Evolutionary conservation across 1,139 yeast species (phyloP).

Genomic region (Scheffersomyces lignicola): DNA sequence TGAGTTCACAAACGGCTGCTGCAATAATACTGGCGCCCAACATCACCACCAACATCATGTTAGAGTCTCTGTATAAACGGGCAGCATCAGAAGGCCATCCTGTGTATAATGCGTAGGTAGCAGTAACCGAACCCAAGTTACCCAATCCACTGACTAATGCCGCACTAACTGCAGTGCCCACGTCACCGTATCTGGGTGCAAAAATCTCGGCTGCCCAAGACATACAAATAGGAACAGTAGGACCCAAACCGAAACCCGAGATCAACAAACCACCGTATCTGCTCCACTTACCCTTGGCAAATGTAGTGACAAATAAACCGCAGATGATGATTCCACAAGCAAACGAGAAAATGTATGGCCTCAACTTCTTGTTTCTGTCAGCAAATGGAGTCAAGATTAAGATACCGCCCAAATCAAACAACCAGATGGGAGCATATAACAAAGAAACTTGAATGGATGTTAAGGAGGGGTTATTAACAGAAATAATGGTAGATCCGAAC

Average conservation of each 20-base stretch:
- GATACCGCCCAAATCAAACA: slow-evolving; percentile 81
- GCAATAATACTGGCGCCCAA: slow-evolving; percentile 68
- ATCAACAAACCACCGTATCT: slow-evolving; percentile 78
- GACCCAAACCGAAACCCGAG: slow-evolving; percentile 85
- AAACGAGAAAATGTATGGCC: slow-evolving; percentile 62
- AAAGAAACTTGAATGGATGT: slow-evolving; percentile 71
- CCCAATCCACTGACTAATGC: slow-evolving; percentile 87
- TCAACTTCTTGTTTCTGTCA: slow-evolving; percentile 57
- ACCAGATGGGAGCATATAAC: slow-evolving; percentile 87
- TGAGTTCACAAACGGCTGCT: slow-evolving; percentile 34
- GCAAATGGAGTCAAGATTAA: slow-evolving; percentile 76
- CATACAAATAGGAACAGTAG: slow-evolving; percentile 89
- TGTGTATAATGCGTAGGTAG: slow-evolving; percentile 78
- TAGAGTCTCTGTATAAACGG: slow-evolving; percentile 64
- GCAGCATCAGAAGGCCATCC: slow-evolving; percentile 84
- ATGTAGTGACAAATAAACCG: slow-evolving; percentile 77
- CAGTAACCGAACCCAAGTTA: slow-evolving; percentile 79
- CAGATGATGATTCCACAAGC: slow-evolving; percentile 67
- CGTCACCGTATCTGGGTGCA: slow-evolving; percentile 71
- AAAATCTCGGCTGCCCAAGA: slow-evolving; percentile 83
- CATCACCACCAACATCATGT: slow-evolving; percentile 82
- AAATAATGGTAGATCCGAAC: slow-evolving; percentile 80
- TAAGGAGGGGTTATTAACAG: slow-evolving; percentile 60
- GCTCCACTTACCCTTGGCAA: slow-evolving; percentile 71
- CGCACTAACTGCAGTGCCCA: slow-evolving; percentile 80